These are phyloP conservation scores for Williopsis jadinii DNA, from an alignment of 1,139 yeast genomes.

Conservation along the genomic window DNA sequence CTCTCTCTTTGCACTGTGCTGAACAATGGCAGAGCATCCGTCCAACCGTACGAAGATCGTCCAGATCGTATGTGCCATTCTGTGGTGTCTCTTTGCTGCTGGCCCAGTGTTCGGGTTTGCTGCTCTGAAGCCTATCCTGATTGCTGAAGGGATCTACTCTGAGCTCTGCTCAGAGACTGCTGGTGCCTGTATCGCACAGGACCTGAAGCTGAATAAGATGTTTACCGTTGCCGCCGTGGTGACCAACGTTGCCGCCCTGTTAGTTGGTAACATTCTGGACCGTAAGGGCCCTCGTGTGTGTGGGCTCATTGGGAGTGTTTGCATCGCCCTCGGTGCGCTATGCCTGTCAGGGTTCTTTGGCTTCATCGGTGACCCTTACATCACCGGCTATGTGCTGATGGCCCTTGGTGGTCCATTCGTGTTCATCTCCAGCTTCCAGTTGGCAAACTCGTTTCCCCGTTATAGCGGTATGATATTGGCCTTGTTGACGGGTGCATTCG, in stretches of 20 bases:
- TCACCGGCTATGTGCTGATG: conserved; percentile 56
- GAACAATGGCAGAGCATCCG: neutral
- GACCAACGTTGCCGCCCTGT: conserved; percentile 76
- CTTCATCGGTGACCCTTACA: conserved; percentile 43
- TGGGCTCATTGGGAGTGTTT: conserved; percentile 68
- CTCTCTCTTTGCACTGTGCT: neutral
- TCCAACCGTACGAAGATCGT: conserved; percentile 6
- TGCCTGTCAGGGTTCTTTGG: conserved; percentile 31
- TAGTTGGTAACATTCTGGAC: conserved; percentile 77
- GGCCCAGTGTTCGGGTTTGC: conserved; percentile 96
- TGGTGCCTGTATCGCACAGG: conserved; percentile 60
- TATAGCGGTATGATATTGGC: conserved; percentile 69
- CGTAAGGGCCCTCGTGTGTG: conserved; percentile 72
- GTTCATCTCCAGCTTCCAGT: conserved; percentile 71
- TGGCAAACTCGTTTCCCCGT: conserved; percentile 66
- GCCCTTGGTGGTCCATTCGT: conserved; percentile 83
- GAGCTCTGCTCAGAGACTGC: conserved; percentile 40
- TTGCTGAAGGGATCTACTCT: conserved; percentile 69
- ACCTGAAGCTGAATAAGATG: conserved; percentile 69
- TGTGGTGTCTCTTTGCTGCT: conserved; percentile 86
- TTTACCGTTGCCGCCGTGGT: conserved; percentile 83
- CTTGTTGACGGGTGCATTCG: conserved; percentile 69
- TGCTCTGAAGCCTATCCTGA: conserved; percentile 78
- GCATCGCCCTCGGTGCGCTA: conserved; percentile 45
- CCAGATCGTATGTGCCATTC: conserved; percentile 49